A percentile compares a stretch with the other conserved stretches of the same genome.
phyloP scores from a whole-genome alignment of 1,139 yeast genomes.

The Scheffersomyces quercinus region DNA sequence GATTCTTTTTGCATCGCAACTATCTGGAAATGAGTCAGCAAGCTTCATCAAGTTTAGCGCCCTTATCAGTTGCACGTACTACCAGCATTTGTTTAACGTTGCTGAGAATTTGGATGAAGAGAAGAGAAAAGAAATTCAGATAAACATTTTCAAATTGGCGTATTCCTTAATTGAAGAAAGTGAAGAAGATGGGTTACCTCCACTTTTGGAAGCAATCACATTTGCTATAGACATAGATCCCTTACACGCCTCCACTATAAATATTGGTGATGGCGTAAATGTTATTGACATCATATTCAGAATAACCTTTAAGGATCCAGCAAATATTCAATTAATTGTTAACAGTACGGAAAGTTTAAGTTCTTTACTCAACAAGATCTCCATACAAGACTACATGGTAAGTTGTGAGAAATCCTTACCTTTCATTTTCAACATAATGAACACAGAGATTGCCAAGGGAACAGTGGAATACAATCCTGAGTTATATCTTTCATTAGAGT shows the following conservation, averaged over 20 bases:
- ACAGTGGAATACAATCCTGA: conserved; percentile 54
- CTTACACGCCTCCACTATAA: conserved; percentile 31
- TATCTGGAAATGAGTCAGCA: conserved; percentile 17
- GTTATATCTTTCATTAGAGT: conserved; percentile 65
- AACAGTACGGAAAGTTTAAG: conserved; percentile 64
- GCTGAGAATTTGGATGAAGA: conserved; percentile 15
- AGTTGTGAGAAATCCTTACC: conserved; percentile 58
- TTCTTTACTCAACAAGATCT: conserved; percentile 52
- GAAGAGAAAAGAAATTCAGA: conserved; percentile 23
- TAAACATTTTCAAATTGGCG: conserved; percentile 28
- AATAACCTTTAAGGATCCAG: conserved; percentile 71
- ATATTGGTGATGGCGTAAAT: conserved; percentile 16
- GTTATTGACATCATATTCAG: conserved; percentile 58
- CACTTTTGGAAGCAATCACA: conserved; percentile 70
- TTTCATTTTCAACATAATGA: conserved; percentile 41
- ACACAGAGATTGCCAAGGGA: conserved; percentile 16
- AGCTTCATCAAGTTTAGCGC: conserved; percentile 44
- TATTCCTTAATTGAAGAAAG: conserved; percentile 57
- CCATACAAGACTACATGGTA: conserved; percentile 42
- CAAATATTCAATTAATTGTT: conserved; percentile 67
- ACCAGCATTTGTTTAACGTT: conserved; percentile 48
- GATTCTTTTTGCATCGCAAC: conserved; percentile 25
- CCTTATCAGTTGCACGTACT: conserved; percentile 56
- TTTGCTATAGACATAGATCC: conserved; percentile 51
- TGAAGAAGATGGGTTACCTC: conserved; percentile 79